phyloP scores from a whole-genome alignment of 768 basidiomycete genomes.

The Chalciporus sphaerocephalus region DNA sequence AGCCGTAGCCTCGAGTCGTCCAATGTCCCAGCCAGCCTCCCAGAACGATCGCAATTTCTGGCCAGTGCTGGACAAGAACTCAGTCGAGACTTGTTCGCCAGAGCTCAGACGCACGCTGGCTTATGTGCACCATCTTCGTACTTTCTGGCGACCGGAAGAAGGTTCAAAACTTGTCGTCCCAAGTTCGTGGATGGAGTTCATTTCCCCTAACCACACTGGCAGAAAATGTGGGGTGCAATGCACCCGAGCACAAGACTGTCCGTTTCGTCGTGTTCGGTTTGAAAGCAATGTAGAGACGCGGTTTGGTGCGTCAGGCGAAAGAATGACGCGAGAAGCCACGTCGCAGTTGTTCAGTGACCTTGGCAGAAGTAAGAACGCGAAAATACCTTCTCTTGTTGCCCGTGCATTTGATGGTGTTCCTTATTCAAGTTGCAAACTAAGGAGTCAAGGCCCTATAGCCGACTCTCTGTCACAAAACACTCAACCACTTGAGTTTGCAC shows the following conservation, averaged over 20 bases:
- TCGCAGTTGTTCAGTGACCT: slow-evolving; percentile 7
- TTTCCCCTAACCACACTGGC: slow-evolving; percentile 4
- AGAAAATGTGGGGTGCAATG: slow-evolving; percentile 1
- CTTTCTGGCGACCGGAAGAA: slow-evolving; percentile 18
- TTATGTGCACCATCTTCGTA: slow-evolving; percentile 23
- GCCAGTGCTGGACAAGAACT: slow-evolving; percentile 6
- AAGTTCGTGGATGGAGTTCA: slow-evolving; percentile 19
- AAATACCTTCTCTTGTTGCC: slow-evolving; percentile 4
- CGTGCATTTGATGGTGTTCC: slow-evolving; percentile 17
- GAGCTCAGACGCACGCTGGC: slow-evolving; percentile 17
- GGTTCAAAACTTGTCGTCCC: slow-evolving; percentile 18
- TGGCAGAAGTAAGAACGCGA: neutral
- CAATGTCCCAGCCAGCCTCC: slow-evolving; percentile 4
- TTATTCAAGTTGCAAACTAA: slow-evolving; percentile 6
- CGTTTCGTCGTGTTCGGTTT: slow-evolving; percentile 16
- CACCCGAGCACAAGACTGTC: slow-evolving; percentile 7
- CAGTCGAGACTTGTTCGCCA: slow-evolving; percentile 12
- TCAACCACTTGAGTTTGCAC: slow-evolving; percentile 12
- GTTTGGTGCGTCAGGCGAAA: neutral
- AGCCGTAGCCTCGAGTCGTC: too few relatives aligned
- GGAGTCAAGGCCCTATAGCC: slow-evolving; percentile 20
- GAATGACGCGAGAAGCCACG: slow-evolving; percentile 11
- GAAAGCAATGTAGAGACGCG: slow-evolving; percentile 4
- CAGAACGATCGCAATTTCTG: neutral
- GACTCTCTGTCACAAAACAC: neutral